Percentiles rank a stretch among this genome's conserved stretches.
phyloP scores from a whole-genome alignment of 2,329 filamentous ascomycete genomes.

The Dryadomyces quercus-mongolicae region DNA sequence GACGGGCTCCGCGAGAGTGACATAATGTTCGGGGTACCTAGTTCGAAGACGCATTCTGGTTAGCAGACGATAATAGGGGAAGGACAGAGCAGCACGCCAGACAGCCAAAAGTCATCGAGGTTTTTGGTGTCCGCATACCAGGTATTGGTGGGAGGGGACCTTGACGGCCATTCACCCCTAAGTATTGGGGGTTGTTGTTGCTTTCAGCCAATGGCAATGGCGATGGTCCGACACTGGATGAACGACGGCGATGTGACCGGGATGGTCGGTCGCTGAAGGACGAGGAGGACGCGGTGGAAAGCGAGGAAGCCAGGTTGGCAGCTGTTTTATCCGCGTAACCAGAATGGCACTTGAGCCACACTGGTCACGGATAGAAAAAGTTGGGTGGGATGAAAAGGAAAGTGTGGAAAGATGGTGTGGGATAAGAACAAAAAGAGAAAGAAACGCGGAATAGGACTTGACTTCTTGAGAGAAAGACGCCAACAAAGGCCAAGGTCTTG shows the following conservation, averaged over 20 bases:
- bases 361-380: conserved; percentile 8
- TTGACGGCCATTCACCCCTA: conserved; percentile 27
- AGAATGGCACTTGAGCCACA: conserved; percentile 15
- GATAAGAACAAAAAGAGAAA: neutral
- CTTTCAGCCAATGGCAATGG: conserved; percentile 20
- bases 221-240: conserved; percentile 12
- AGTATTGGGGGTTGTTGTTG: conserved; percentile 19
- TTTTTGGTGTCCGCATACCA: conserved; percentile 27
- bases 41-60: conserved; percentile 1
- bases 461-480: conserved; percentile 1
- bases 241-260: conserved; percentile 32
- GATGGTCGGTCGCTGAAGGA: conserved; percentile 37
- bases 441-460: neutral
- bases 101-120: neutral
- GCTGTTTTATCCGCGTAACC: conserved; percentile 14
- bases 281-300: conserved; percentile 38
- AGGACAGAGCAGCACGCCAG: neutral
- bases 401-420: neutral
- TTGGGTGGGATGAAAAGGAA: neutral
- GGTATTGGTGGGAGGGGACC: conserved; percentile 39
- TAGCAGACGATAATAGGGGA: neutral
- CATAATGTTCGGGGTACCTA: conserved; percentile 56
- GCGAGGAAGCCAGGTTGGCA: conserved; percentile 38
- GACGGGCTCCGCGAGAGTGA: conserved; percentile 80
- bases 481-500: conserved; percentile 8